Evolutionary conservation across 106 monocot genomes (phyloP).

Genomic region (Dendrobium nobile): DNA sequence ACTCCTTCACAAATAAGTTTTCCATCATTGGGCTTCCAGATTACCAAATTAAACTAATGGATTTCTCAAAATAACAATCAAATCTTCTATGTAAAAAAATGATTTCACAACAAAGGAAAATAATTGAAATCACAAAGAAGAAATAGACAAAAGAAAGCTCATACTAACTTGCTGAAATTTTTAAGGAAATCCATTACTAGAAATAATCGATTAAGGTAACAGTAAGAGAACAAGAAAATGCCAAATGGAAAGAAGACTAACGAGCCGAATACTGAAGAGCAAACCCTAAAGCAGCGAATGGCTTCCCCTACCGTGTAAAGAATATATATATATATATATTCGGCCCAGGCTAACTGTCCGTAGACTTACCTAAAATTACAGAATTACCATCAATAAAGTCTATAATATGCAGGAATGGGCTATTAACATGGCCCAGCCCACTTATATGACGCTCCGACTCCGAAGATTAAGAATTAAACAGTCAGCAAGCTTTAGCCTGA

Average conservation of each 20-base stretch:
- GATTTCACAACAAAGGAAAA: neutral
- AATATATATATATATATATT: neutral
- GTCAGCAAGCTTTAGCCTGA: no score
- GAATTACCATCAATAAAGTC: neutral
- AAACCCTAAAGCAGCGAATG: neutral
- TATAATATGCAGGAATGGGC: neutral
- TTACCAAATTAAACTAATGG: neutral
- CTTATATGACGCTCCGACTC: no score
- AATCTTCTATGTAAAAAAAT: neutral
- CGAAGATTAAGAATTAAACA: no score
- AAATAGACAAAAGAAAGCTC: neutral
- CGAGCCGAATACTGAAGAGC: neutral
- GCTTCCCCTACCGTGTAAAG: no score
- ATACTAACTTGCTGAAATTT: neutral
- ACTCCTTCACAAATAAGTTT: conserved; percentile 4
- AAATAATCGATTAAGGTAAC: neutral
- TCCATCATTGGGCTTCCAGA: conserved; percentile 15
- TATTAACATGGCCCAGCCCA: no score
- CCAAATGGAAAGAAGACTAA: neutral
- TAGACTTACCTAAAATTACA: neutral
- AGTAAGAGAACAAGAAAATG: neutral
- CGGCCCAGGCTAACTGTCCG: neutral
- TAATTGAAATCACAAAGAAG: neutral
- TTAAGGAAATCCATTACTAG: neutral
- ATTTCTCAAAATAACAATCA: no score